Base-by-base conservation (phyloP, 306 rosid genomes). In the Alnus rubra region DNA sequence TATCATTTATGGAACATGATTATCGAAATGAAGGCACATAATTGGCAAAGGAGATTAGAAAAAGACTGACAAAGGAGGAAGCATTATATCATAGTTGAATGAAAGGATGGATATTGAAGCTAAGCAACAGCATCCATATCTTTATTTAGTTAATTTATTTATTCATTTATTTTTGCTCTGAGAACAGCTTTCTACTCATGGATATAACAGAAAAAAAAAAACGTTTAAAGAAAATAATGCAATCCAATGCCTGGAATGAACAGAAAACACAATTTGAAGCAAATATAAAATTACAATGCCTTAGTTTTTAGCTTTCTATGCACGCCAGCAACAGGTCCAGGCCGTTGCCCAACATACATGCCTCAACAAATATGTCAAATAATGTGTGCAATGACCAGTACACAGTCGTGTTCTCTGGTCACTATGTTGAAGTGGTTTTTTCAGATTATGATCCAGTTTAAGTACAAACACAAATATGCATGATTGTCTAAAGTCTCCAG, bases 1-100 rank as follows among this genome's bases (percentile, higher is more conserved):
- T 94, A 76, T 73, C 11, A 73, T 80, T 45, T 76, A 73, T 16
- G 7, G 68, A 86, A 28, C 0, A 23, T 71, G 16, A 50, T 78
- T 15, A 79, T 73, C 39, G 45, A 52, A 56, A 63, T 75, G 30
- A 69, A 68, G n/a, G 71, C 73, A 74, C 69, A 74, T 35, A 55
- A 69, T 51, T 33, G 56, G 15, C 56, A 8, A 30, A 35, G 9
- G 84, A 28, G 47, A 18, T 28, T 23, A 56, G 49, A 63, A 30
- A 5, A 7, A 68, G 76, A 45, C 53, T 37, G 56, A 59, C 53
- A 58, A 42, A 3, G 1, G 5, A 33, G 72, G 72, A 67, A 68
- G 51, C n/a, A 1, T 68, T n/a, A 11, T n/a, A 68, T n/a, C 30
- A 13, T 0, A 42, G 9, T 18, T 9, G 15, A 71, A 13, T 13